A percentile compares a stretch with the other conserved stretches of the same genome.
Evolutionary conservation across 176 grass and related monocot genomes (phyloP).

Genomic region (Lolium perenne): DNA sequence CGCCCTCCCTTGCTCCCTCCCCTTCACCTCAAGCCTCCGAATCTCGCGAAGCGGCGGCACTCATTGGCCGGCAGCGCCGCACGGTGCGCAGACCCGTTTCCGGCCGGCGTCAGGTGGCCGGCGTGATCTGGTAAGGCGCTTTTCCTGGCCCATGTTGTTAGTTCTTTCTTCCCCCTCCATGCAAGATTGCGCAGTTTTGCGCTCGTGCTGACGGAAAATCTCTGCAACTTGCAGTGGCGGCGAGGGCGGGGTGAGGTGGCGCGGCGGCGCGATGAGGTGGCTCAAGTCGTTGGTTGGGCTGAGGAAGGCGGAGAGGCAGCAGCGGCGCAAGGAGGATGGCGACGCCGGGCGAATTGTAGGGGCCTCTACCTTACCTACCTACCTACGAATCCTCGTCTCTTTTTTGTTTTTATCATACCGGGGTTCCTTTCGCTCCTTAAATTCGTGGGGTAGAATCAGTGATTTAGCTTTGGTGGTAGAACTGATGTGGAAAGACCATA

Average conservation of each 20-base stretch:
- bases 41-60: conserved; percentile 22
- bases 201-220: conserved; percentile 5
- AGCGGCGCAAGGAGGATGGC: conserved; percentile 51
- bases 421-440: not conserved
- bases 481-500: not conserved
- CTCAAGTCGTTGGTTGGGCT: conserved; percentile 80
- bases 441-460: conserved; percentile 3
- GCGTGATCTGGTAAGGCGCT: conserved; percentile 34
- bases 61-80: conserved; percentile 20
- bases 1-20: not conserved
- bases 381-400: not conserved
- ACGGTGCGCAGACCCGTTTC: conserved; percentile 4
- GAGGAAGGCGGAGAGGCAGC: conserved; percentile 67
- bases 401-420: not conserved
- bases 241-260: conserved; percentile 5
- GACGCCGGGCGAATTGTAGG: conserved; percentile 39
- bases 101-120: conserved; percentile 13
- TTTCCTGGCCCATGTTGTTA: not conserved
- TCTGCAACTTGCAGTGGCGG: not conserved
- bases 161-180: not conserved
- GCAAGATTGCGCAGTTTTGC: not conserved
- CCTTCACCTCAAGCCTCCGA: not conserved
- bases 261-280: conserved; percentile 64
- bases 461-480: not conserved
- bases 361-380: not conserved